Evolutionary conservation across 139 green algal genomes (phyloP), one percentile per base, ranked within the genome.

Genomic region (Pedinophyceae sp.): DNA sequence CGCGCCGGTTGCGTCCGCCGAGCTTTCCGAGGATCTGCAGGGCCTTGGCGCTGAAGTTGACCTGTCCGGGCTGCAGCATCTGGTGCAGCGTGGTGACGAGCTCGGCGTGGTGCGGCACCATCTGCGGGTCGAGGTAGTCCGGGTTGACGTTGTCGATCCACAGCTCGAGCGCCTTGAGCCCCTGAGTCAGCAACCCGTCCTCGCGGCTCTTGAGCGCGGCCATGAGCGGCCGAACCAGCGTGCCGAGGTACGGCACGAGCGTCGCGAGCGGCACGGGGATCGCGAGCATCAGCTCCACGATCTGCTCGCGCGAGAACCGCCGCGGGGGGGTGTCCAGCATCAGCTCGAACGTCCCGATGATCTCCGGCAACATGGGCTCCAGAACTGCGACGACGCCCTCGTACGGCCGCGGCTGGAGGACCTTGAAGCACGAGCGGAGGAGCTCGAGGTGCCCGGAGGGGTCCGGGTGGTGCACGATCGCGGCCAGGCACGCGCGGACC

Each of bases 1-100:
- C 93, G 41, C 84, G 73, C 17, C 90, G 76, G 63, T 87, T 90
- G 30, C 88, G 74, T 6, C 89, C 90, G 22, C 90, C 89, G 52
- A 98, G 78, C 69, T 98, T 98, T 27, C 90, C 90, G 22, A 98
- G 78, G 56, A 98, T 68, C 57, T 84, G 74, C 48, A 84, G 68
- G 10, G 69, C 72, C 39, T 67, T 48, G 39, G 64, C n/a, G 4
- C 16, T 1, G 7, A 39, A 27, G 0, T 19, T 30, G 25, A 47
- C 27, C 51, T 24, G 26, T 29, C 59, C 57, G 7, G 80, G 89
- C 50, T 75, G 75, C 22, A 97, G 75, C 67, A 93, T 79, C 5
- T 55, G 62, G 83, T 82, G 94, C 28, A 97, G 73, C 0, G 82
- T 75, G 19, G 71, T 48, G 71, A 95, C 85, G 3, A 97, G 65